Base-by-base conservation (phyloP, 768 basidiomycete genomes). In the Trametes punicea region DNA sequence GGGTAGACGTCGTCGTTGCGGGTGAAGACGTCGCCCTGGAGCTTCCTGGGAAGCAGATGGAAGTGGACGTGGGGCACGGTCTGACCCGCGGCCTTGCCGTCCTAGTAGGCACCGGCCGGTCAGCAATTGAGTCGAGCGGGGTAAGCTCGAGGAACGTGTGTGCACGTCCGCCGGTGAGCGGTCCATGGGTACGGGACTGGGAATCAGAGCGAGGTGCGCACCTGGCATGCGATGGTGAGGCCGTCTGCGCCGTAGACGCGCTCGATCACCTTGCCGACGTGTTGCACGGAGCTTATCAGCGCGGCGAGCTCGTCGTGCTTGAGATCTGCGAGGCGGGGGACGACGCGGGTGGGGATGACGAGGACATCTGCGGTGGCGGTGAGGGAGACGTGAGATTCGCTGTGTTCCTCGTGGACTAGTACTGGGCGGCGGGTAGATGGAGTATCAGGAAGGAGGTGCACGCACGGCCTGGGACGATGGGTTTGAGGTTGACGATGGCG, bases 51-150 rank as follows among this genome's bases (percentile, higher is more conserved):
- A 4, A 99, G 73, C 26, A 98, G 72, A 68, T 99, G 97, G 63
- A 97, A 88, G 71, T 99, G 97, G n/a, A 98, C 92, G 67, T 98
- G 97, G 1, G 91, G 84, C n/a, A 93, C 83, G 5, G 80, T 80
- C 70, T 88, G 87, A 0, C 93, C 94, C 1, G 94, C 90, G 13
- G 88, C 90, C 58, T 78, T 79, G 11, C 95, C 94, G 65, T 98
- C 93, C 90, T 93, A 64, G 27, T 13, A 39, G 8, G 46, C n/a
- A 4, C 30, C 29, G 27, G 40, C 55, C 46, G 40, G 44, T n/a
- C 48, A 57, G 27, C 26, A 25, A 25, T 34, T 38, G 16, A 33
- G 27, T 51, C 46, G 64, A 26, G 33, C n/a, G n/a, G n/a, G n/a
- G n/a, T n/a, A n/a, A 39, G 25, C 16, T 29, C 3, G 21, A 10